These are phyloP conservation scores for Neurospora sp. DNA, from an alignment of 495 filamentous ascomycete species.

Conservation along the genomic window DNA sequence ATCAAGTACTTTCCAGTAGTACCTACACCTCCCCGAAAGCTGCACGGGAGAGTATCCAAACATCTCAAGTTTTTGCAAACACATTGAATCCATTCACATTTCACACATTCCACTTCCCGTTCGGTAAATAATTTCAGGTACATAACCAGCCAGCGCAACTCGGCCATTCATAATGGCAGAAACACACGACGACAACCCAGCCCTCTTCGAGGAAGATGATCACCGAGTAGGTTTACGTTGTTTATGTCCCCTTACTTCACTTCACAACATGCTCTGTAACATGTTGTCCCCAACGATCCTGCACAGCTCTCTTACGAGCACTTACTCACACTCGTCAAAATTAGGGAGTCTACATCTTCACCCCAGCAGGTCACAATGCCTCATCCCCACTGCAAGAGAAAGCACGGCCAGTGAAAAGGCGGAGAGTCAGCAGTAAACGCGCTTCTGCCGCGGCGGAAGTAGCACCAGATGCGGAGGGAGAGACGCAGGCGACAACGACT, in stretches of 20 bases:
- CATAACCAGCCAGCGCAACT: neutral
- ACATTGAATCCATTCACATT: neutral
- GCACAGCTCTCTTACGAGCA: neutral
- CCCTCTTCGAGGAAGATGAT: conserved; percentile 20
- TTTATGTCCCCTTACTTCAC: neutral
- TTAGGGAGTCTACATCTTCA: conserved; percentile 65
- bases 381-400: conserved; percentile 11
- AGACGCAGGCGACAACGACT: neutral
- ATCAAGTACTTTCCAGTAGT: neutral
- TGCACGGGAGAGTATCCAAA: neutral
- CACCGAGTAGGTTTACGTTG: conserved; percentile 16
- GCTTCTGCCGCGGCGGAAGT: neutral
- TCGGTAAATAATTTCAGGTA: neutral
- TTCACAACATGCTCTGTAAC: no score
- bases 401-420: conserved; percentile 51
- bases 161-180: conserved; percentile 4
- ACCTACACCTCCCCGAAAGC: neutral
- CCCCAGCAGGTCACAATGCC: conserved; percentile 30
- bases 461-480: neutral
- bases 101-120: neutral
- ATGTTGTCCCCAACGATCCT: neutral
- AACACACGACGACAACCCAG: neutral
- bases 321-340: neutral
- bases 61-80: neutral
- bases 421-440: conserved; percentile 35